A percentile compares a stretch with the other conserved stretches of the same genome.
phyloP scores from a whole-genome alignment of 148 eudicot species.

The Fagopyrum esculentum region DNA sequence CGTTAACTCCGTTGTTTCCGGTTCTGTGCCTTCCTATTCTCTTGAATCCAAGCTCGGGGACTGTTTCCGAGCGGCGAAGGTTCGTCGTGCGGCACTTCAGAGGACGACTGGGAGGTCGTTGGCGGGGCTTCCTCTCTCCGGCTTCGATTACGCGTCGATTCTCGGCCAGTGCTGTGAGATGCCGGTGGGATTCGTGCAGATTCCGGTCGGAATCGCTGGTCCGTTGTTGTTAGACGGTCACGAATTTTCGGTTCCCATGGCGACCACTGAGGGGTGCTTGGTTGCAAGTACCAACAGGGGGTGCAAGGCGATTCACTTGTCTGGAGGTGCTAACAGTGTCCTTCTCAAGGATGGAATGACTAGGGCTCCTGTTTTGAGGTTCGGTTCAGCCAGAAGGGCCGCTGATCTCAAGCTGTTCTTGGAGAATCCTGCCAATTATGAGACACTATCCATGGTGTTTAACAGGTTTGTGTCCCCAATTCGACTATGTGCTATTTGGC shows the following conservation, averaged over 20 bases:
- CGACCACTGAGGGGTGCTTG: slow-evolving; percentile 43
- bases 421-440: slow-evolving; percentile 32
- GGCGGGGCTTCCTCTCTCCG: slow-evolving; percentile 28
- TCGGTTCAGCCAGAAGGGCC: slow-evolving; percentile 34
- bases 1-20: slow-evolving; percentile 30
- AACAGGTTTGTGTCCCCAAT: slow-evolving; percentile 30
- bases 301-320: slow-evolving; percentile 34
- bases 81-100: slow-evolving; percentile 32
- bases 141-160: slow-evolving; percentile 38
- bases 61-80: slow-evolving; percentile 28
- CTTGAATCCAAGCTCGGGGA: slow-evolving; percentile 40
- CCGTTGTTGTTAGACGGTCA: slow-evolving; percentile 36
- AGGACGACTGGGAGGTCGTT: slow-evolving; percentile 27
- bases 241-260: slow-evolving; percentile 45
- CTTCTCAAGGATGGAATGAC: slow-evolving; percentile 41
- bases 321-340: slow-evolving; percentile 36
- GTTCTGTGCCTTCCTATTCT: slow-evolving; percentile 29
- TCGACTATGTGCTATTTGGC: neutral
- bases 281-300: slow-evolving; percentile 49
- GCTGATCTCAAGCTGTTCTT: slow-evolving; percentile 36
- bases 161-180: slow-evolving; percentile 46
- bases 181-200: slow-evolving; percentile 43
- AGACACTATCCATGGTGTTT: slow-evolving; percentile 23
- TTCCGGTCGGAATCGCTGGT: slow-evolving; percentile 45
- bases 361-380: slow-evolving; percentile 39